phyloP scores from a whole-genome alignment of 2,329 filamentous ascomycete species.

The Hortaea sp. region DNA sequence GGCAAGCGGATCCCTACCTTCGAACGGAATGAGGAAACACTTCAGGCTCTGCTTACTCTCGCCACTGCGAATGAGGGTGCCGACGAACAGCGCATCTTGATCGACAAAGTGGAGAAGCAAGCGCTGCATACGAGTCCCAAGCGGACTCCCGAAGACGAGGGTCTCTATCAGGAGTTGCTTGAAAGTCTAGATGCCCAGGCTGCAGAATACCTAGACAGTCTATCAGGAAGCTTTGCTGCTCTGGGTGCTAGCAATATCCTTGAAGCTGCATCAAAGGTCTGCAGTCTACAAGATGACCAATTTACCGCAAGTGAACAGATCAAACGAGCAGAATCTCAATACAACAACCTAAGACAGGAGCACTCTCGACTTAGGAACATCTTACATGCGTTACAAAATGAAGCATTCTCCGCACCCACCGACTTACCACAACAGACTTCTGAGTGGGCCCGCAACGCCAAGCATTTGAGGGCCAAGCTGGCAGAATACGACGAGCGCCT shows the following conservation, averaged over 20 bases:
- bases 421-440: conserved; percentile 59
- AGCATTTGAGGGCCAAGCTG: conserved; percentile 55
- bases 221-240: conserved; percentile 28
- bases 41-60: conserved; percentile 63
- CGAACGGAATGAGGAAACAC: conserved; percentile 77
- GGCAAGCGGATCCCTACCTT: conserved; percentile 58
- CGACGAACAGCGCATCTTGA: conserved; percentile 55
- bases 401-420: conserved; percentile 37
- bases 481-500: conserved; percentile 49
- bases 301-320: conserved; percentile 22
- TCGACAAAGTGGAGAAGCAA: conserved; percentile 49
- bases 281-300: conserved; percentile 8
- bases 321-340: conserved; percentile 13
- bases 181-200: conserved; percentile 6
- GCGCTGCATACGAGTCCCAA: conserved; percentile 45
- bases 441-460: conserved; percentile 61
- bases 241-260: conserved; percentile 23
- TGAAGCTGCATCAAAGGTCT: conserved; percentile 12
- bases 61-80: conserved; percentile 67
- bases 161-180: conserved; percentile 9
- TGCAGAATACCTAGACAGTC: conserved; percentile 18
- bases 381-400: conserved; percentile 13
- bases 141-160: conserved; percentile 3
- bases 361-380: conserved; percentile 10
- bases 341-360: conserved; percentile 16